A percentile compares a stretch with the other conserved stretches of the same genome.
phyloP scores from a whole-genome alignment of 2,329 filamentous ascomycete species.

The Colletotrichum falcatum region DNA sequence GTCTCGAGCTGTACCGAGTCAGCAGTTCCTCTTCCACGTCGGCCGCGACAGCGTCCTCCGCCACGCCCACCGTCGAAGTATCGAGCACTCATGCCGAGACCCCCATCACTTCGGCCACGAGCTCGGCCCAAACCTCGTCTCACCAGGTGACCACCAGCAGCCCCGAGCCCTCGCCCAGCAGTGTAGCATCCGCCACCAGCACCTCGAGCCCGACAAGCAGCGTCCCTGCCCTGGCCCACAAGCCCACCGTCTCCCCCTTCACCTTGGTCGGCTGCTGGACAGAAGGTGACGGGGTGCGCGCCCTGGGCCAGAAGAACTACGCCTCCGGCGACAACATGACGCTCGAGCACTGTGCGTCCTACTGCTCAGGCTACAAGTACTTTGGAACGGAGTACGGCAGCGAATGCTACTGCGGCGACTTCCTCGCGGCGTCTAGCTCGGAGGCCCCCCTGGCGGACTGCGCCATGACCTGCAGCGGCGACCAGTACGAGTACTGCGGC shows the following conservation, averaged over 20 bases:
- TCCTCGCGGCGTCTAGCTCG: slow-evolving; percentile 45
- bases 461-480: slow-evolving; percentile 50
- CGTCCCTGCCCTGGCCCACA: slow-evolving; percentile 43
- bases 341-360: slow-evolving; percentile 49
- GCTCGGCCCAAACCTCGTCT: neutral
- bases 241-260: slow-evolving; percentile 49
- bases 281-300: slow-evolving; percentile 52
- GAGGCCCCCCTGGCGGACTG: slow-evolving; percentile 50
- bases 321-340: slow-evolving; percentile 48
- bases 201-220: slow-evolving; percentile 39
- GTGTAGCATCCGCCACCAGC: slow-evolving; percentile 12
- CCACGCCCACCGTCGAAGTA: neutral
- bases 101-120: neutral
- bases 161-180: slow-evolving; percentile 13
- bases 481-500: slow-evolving; percentile 51
- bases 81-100: neutral
- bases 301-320: slow-evolving; percentile 48
- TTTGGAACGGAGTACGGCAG: slow-evolving; percentile 56
- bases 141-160: neutral
- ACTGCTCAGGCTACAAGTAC: slow-evolving; percentile 54
- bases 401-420: slow-evolving; percentile 56
- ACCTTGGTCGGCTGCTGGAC: slow-evolving; percentile 56
- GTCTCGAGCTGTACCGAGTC: slow-evolving; percentile 53
- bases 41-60: slow-evolving; percentile 13
- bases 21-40: slow-evolving; percentile 31